These are phyloP conservation scores for Glarea lozoyensis DNA, from an alignment of 495 filamentous ascomycete species.

Conservation along the genomic window DNA sequence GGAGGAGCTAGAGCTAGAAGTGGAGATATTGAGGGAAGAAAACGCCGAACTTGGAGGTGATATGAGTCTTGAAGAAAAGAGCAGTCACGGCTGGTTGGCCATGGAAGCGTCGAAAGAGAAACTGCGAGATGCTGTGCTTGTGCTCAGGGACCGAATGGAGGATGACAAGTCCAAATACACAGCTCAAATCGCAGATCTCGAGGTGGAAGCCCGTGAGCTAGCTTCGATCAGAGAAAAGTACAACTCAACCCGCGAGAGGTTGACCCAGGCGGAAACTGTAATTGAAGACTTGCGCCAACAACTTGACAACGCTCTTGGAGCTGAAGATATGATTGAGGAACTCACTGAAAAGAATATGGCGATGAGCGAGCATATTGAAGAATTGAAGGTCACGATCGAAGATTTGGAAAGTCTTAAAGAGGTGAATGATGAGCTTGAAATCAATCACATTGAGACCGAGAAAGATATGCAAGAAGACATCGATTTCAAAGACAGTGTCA, in stretches of 20 bases:
- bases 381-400: slow-evolving; percentile 70
- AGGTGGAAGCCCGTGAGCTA: slow-evolving; percentile 69
- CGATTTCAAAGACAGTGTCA: slow-evolving; percentile 68
- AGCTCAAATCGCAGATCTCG: slow-evolving; percentile 66
- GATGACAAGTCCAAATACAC: slow-evolving; percentile 75
- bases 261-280: slow-evolving; percentile 62
- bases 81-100: slow-evolving; percentile 79
- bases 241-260: slow-evolving; percentile 57
- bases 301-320: slow-evolving; percentile 76
- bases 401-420: slow-evolving; percentile 84
- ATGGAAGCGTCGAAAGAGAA: slow-evolving; percentile 86
- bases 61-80: slow-evolving; percentile 81
- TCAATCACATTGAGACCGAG: slow-evolving; percentile 84
- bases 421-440: slow-evolving; percentile 86
- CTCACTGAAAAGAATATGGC: slow-evolving; percentile 76
- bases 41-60: slow-evolving; percentile 73
- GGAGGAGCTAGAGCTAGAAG: slow-evolving; percentile 82
- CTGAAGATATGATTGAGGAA: slow-evolving; percentile 90
- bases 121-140: slow-evolving; percentile 75
- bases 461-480: slow-evolving; percentile 93
- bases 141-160: slow-evolving; percentile 77
- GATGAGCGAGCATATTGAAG: slow-evolving; percentile 72
- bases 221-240: slow-evolving; percentile 62
- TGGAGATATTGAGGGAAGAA: slow-evolving; percentile 80
- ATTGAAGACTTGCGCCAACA: slow-evolving; percentile 86